Conservation (phyloP, 2,329 filamentous ascomycete genomes). For the Chaetomium sp. region DNA sequence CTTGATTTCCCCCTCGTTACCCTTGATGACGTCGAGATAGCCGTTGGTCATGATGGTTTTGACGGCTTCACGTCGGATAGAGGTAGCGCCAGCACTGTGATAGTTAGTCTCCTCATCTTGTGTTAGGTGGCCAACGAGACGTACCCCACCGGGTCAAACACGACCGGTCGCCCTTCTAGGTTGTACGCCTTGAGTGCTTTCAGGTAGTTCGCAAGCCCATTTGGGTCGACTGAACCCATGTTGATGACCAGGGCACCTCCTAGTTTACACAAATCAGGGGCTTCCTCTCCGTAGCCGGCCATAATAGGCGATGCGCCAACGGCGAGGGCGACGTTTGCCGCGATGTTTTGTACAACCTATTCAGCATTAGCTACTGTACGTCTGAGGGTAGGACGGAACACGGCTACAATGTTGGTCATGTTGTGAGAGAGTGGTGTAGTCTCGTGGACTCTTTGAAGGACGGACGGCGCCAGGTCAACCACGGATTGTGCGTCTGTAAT, state of each 20-base stretch:
- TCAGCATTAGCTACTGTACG: background rate
- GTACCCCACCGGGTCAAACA: slow-evolving; percentile 86
- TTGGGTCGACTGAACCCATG: slow-evolving; percentile 87
- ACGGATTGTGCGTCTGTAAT: slow-evolving; percentile 30
- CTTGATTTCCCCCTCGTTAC: slow-evolving; percentile 86
- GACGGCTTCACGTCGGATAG: slow-evolving; percentile 70
- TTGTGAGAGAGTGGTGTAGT: slow-evolving; percentile 82
- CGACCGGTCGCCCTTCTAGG: slow-evolving; percentile 68
- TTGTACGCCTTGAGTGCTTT: slow-evolving; percentile 84
- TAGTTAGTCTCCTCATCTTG: background rate
- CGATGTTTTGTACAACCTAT: slow-evolving; percentile 84
- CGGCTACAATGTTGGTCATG: slow-evolving; percentile 82
- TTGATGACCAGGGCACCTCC: slow-evolving; percentile 84
- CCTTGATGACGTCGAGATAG: slow-evolving; percentile 87
- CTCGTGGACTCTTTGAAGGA: slow-evolving; percentile 63
- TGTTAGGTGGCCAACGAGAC: slow-evolving; percentile 34
- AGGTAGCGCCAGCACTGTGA: slow-evolving; percentile 73
- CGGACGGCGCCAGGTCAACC: slow-evolving; percentile 40
- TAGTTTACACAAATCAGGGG: slow-evolving; percentile 73
- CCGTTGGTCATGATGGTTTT: slow-evolving; percentile 70
- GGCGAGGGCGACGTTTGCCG: slow-evolving; percentile 84
- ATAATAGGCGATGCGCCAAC: slow-evolving; percentile 92
- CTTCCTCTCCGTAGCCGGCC: slow-evolving; percentile 84
- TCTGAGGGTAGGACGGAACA: background rate
- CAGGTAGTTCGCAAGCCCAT: slow-evolving; percentile 70